Conservation (phyloP, 2,329 filamentous ascomycete species). For the Ophiocordyceps polyrhachis-furcata region DNA sequence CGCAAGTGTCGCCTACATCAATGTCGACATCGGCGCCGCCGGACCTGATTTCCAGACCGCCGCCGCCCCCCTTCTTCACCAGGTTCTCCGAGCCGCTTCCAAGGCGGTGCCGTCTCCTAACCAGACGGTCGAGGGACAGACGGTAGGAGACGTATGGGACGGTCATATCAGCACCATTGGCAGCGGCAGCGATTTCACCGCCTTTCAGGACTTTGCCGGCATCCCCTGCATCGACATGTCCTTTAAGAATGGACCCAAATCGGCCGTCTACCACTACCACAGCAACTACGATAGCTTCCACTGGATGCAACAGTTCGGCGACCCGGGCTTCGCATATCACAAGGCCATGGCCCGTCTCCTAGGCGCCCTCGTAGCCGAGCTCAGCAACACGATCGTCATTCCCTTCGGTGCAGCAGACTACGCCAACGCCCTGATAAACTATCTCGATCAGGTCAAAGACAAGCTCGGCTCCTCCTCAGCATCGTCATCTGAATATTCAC, state of each 20-base stretch:
- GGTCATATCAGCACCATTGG: constrained; percentile 47
- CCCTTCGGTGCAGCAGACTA: constrained; percentile 48
- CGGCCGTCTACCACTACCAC: constrained; percentile 64
- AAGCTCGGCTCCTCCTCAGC: constrained; percentile 21
- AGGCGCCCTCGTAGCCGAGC: constrained; percentile 38
- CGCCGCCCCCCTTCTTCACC: constrained; percentile 60
- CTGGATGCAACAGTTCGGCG: constrained; percentile 74
- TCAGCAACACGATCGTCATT: constrained; percentile 43
- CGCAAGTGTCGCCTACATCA: constrained; percentile 64
- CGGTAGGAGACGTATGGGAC: constrained; percentile 50
- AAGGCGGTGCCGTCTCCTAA: constrained; percentile 50
- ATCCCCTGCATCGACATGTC: constrained; percentile 46
- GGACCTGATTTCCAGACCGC: constrained; percentile 45
- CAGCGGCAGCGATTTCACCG: constrained; percentile 56
- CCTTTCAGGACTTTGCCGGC: constrained; percentile 55
- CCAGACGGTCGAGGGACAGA: constrained; percentile 53
- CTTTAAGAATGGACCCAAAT: constrained; percentile 25
- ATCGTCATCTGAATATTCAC: constrained; percentile 4
- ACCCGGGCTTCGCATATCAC: constrained; percentile 49
- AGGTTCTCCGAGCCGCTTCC: constrained; percentile 50
- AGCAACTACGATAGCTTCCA: constrained; percentile 80
- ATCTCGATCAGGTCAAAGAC: constrained; percentile 31
- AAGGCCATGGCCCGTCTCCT: constrained; percentile 46
- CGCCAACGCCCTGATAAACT: constrained; percentile 32
- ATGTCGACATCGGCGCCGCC: constrained; percentile 58